Evolutionary conservation across 441 rosid genomes (phyloP).

Genomic region (Populus hybrid): DNA sequence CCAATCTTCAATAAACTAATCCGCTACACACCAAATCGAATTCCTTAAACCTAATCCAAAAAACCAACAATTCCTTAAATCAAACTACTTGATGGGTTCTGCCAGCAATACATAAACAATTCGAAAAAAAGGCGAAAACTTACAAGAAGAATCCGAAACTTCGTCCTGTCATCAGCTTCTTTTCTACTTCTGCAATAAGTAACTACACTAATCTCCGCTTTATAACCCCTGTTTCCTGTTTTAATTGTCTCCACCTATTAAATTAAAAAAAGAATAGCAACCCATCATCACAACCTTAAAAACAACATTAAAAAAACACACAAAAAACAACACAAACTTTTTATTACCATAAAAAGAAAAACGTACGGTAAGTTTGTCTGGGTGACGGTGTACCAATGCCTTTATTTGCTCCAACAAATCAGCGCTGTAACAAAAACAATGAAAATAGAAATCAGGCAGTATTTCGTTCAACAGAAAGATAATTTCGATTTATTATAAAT

Average conservation of each 20-base stretch:
- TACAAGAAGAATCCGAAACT: conserved; percentile 95
- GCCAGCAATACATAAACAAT: not conserved
- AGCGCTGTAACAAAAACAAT: conserved; percentile 38
- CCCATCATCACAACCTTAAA: conserved; percentile 10
- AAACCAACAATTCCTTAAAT: not conserved
- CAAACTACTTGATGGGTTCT: not conserved
- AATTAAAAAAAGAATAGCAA: not conserved
- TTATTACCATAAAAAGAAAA: not conserved
- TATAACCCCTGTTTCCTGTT: conserved; percentile 71
- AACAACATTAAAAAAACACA: not conserved
- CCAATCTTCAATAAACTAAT: conserved; percentile 46
- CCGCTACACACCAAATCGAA: conserved; percentile 14
- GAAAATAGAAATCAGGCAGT: not conserved
- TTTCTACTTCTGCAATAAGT: conserved; percentile 54
- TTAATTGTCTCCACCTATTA: conserved; percentile 59
- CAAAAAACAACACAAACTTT: not conserved
- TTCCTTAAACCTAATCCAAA: not conserved
- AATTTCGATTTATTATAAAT: not conserved
- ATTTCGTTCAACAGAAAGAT: not conserved
- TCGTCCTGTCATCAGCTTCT: conserved; percentile 52
- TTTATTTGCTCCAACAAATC: conserved; percentile 74
- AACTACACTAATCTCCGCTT: conserved; percentile 64
- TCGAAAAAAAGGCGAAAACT: conserved; percentile 27
- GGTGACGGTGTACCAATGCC: conserved; percentile 78
- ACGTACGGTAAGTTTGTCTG: conserved; percentile 77